These are phyloP conservation scores for Torulaspora quercuum DNA, from an alignment of 805 yeast species.

Conservation along the genomic window DNA sequence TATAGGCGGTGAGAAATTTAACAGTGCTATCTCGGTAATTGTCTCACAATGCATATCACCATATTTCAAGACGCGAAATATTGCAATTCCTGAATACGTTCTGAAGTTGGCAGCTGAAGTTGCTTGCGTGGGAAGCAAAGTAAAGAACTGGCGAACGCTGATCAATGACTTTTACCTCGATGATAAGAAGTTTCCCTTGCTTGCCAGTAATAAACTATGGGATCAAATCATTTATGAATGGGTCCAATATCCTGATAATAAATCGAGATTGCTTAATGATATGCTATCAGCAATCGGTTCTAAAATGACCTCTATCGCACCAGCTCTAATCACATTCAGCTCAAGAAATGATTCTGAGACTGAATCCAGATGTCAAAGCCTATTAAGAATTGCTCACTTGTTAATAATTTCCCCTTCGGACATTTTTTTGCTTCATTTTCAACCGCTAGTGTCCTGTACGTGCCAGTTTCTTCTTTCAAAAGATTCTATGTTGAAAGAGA, in stretches of 20 bases:
- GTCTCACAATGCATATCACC: conserved; percentile 54
- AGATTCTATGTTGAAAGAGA: conserved; percentile 26
- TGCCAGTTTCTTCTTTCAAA: conserved; percentile 39
- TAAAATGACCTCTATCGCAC: conserved; percentile 46
- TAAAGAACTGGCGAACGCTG: conserved; percentile 59
- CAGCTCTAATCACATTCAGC: conserved; percentile 55
- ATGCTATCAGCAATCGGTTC: conserved; percentile 30
- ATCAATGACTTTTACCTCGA: conserved; percentile 67
- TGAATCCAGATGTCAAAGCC: conserved; percentile 47
- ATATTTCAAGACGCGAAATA: conserved; percentile 44
- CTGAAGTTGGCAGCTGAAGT: conserved; percentile 43
- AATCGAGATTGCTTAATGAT: conserved; percentile 44
- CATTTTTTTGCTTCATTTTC: conserved; percentile 46
- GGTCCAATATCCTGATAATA: conserved; percentile 53
- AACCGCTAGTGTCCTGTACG: conserved; percentile 45
- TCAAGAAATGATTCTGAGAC: conserved; percentile 68
- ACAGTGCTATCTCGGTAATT: conserved; percentile 48
- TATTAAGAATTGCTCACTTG: conserved; percentile 63
- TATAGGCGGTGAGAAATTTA: conserved; percentile 51
- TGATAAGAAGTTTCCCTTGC: conserved; percentile 24
- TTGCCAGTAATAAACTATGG: conserved; percentile 43
- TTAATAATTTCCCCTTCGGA: conserved; percentile 61
- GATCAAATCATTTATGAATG: conserved; percentile 54
- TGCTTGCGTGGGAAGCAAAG: conserved; percentile 32
- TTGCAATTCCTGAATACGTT: conserved; percentile 41